A percentile compares a stretch with the other conserved stretches of the same genome.
phyloP scores from a whole-genome alignment of 345 rosid genomes.

The Populus simonii region DNA sequence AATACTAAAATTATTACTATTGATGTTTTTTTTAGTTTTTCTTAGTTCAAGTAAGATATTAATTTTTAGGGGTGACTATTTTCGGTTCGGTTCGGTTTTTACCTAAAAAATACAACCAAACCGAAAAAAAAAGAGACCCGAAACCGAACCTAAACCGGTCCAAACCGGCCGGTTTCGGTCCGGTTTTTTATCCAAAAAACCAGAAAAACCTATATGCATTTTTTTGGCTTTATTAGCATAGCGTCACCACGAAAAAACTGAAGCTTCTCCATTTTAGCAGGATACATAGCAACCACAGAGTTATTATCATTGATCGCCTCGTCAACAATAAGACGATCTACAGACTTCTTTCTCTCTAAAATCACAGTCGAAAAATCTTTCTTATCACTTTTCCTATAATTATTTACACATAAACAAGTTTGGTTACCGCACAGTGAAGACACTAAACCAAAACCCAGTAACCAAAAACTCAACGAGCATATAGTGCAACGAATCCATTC shows the following conservation, averaged over 20 bases:
- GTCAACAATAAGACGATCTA: constrained; percentile 33
- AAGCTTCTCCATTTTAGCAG: constrained; percentile 34
- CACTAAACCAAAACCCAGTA: background rate
- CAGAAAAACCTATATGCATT: no score
- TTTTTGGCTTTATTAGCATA: constrained; percentile 16
- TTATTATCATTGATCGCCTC: constrained; percentile 33
- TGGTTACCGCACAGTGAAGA: background rate
- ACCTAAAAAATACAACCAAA: no score
- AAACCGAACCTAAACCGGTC: no score
- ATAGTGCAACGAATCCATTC: background rate
- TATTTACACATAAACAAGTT: background rate
- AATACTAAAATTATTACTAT: no score
- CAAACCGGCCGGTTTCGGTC: no score
- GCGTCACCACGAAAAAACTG: constrained; percentile 31
- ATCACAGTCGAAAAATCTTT: constrained; percentile 29
- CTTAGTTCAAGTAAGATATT: no score
- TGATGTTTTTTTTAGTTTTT: no score
- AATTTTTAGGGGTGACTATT: no score
- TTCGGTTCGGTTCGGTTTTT: no score
- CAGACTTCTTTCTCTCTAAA: constrained; percentile 30
- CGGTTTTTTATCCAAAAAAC: no score
- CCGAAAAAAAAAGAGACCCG: no score
- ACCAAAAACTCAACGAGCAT: no score
- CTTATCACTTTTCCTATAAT: constrained; percentile 14
- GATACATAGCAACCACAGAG: constrained; percentile 27